These are phyloP conservation scores for Beauveria sp. DNA, from an alignment of 2,329 filamentous ascomycete species.

Conservation along the genomic window DNA sequence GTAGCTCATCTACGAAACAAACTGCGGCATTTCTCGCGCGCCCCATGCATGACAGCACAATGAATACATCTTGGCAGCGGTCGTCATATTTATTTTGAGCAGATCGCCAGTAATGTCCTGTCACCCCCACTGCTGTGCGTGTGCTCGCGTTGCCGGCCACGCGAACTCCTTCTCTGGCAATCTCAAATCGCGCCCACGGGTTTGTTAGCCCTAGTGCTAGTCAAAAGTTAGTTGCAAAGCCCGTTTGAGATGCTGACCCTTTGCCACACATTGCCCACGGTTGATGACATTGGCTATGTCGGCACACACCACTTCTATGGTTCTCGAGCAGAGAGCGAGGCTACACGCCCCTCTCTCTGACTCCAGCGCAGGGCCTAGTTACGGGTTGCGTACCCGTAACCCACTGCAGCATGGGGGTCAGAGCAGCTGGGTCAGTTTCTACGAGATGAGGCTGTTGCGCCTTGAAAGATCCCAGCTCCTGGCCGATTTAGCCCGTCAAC, in stretches of 20 bases:
- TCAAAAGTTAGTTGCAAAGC: not conserved
- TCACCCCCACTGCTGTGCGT: not conserved
- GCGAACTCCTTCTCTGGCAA: not conserved
- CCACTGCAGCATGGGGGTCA: not conserved
- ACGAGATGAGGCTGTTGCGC: constrained; percentile 6
- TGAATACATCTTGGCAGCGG: constrained; percentile 2
- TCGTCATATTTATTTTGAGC: not conserved
- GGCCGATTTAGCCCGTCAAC: not conserved
- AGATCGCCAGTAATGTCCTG: not conserved
- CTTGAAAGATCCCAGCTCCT: constrained; percentile 1
- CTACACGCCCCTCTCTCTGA: not conserved
- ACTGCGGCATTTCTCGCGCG: constrained; percentile 1
- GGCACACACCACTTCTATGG: not conserved
- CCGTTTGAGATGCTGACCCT: constrained; percentile 1
- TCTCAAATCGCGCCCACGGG: not conserved
- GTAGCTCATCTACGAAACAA: not conserved
- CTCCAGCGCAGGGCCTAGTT: not conserved
- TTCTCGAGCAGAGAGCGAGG: not conserved
- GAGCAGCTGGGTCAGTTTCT: not conserved
- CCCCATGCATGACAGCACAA: not conserved
- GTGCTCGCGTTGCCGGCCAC: not conserved
- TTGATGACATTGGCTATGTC: not conserved
- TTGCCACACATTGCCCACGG: not conserved
- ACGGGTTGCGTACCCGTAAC: not conserved
- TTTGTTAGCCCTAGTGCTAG: not conserved